Base-by-base conservation (phyloP, 805 yeast genomes). In the Lipomyces yamadae region DNA sequence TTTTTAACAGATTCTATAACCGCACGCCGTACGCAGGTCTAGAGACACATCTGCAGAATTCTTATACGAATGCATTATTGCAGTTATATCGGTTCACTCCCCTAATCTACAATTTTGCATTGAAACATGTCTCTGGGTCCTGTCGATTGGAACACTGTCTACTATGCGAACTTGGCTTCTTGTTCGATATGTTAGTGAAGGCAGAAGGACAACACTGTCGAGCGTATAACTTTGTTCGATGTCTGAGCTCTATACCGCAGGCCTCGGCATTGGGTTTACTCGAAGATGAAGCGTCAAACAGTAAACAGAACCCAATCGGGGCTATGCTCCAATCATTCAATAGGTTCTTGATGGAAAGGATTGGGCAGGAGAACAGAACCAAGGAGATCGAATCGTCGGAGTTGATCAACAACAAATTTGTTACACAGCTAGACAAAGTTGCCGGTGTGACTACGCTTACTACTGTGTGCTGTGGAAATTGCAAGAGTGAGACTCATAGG, bases 111-210 rank as follows among this genome's bases (percentile, higher is more conserved):
- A 90, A 91, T 72, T 81, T 85, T 69, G 82, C 88, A 1, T 81
- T 88, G 3, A 79, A 82, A 3, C 83, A 85, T 30, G 78, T 92
- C 35, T 83, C 88, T 2, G 78, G 81, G 56, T 88, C 86, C 69
- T 82, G 82, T 53, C 80, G 86, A 35, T 73, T 79, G 78, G 48
- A 65, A n/a, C 57, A 42, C 7, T 71, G 90, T 1, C 76, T 93
- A 2, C 77, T 92, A 34, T 87, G 90, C 59, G 98, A 95, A 75
- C 79, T 93, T 57, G 99, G 97, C 0, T 91, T 92, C 70, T 79
- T 96, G 13, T 91, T 86, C 78, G 98, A 96, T 74, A 94, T 95
- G 99, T 83, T 94, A 78, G 83, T 83, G 54, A 90, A 91, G 75
- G 92, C 97, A 0, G 78, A 83, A 13, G 95, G 96, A 0, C 84